Evolutionary conservation across 768 basidiomycete species (phyloP).

Genomic region (Mycena albidolilacea): DNA sequence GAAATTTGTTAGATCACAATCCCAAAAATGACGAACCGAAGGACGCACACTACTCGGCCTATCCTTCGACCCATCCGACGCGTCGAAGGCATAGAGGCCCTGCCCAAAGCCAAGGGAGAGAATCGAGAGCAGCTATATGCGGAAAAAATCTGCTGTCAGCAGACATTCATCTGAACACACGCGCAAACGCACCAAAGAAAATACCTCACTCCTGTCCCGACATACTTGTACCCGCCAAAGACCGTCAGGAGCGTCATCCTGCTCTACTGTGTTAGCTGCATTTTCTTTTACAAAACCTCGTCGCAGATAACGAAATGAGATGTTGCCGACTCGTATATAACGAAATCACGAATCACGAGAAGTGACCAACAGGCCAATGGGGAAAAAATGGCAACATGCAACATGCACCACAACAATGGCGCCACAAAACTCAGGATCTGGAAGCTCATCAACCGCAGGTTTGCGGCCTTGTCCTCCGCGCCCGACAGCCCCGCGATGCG

Average conservation of each 20-base stretch:
- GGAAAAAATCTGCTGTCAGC: background rate
- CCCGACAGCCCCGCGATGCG: conserved; percentile 72
- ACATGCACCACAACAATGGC: conserved; percentile 87
- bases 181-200: conserved; percentile 79
- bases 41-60: conserved; percentile 61
- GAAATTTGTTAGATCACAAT: conserved; percentile 3
- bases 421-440: conserved; percentile 91
- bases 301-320: too few relatives aligned
- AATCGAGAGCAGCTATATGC: conserved; percentile 80
- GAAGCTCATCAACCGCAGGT: conserved; percentile 78
- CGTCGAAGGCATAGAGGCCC: conserved; percentile 91
- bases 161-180: too few relatives aligned
- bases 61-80: conserved; percentile 85
- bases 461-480: conserved; percentile 51
- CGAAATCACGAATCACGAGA: conserved; percentile 18
- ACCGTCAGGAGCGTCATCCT: conserved; percentile 92
- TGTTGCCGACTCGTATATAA: too few relatives aligned
- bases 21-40: background rate
- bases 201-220: conserved; percentile 93
- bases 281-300: too few relatives aligned
- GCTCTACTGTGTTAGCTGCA: background rate
- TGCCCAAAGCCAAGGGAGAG: conserved; percentile 89
- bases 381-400: background rate
- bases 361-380: background rate
- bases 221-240: conserved; percentile 88